phyloP scores from a whole-genome alignment of 305 asterid genomes.

The Fraxinus albicans region DNA sequence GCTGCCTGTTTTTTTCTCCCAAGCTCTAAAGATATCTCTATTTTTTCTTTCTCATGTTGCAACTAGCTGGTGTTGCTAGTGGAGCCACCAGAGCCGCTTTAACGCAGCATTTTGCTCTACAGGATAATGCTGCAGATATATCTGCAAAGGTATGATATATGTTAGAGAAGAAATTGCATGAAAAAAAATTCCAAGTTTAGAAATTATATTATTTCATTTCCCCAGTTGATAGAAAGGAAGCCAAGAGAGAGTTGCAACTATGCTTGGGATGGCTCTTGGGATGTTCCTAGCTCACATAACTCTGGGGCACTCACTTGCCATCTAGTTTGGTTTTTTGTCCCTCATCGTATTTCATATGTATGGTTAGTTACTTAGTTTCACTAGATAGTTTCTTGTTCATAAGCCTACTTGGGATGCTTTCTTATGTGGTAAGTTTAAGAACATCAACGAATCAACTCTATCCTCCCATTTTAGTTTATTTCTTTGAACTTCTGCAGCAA shows the following conservation, averaged over 20 bases:
- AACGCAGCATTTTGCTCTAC: slow-evolving; percentile 93
- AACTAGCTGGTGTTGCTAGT: slow-evolving; percentile 95
- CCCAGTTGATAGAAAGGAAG: slow-evolving; percentile 77
- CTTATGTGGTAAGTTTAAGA: not conserved
- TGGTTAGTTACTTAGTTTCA: slow-evolving; percentile 64
- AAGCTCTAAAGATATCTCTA: not conserved
- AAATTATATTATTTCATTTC: slow-evolving; percentile 2
- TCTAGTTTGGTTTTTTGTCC: slow-evolving; percentile 88
- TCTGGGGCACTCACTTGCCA: slow-evolving; percentile 66
- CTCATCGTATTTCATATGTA: slow-evolving; percentile 95
- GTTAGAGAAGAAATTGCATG: not conserved
- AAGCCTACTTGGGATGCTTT: slow-evolving; percentile 21
- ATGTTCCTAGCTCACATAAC: slow-evolving; percentile 85
- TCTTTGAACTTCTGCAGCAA: slow-evolving; percentile 54
- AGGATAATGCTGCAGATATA: slow-evolving; percentile 95
- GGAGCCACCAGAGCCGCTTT: slow-evolving; percentile 98
- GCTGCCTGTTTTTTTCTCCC: slow-evolving; percentile 10
- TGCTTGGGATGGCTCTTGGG: slow-evolving; percentile 96
- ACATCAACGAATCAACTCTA: slow-evolving; percentile 16
- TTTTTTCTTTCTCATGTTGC: slow-evolving; percentile 19
- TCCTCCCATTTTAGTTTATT: slow-evolving; percentile 12
- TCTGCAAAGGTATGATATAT: slow-evolving; percentile 73
- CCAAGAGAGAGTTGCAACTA: slow-evolving; percentile 95
- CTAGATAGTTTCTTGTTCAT: slow-evolving; percentile 28
- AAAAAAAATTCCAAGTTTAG: not conserved